These are phyloP conservation scores for Eleusine coracana DNA, from an alignment of 176 grass and related monocot genomes.

Conservation along the genomic window DNA sequence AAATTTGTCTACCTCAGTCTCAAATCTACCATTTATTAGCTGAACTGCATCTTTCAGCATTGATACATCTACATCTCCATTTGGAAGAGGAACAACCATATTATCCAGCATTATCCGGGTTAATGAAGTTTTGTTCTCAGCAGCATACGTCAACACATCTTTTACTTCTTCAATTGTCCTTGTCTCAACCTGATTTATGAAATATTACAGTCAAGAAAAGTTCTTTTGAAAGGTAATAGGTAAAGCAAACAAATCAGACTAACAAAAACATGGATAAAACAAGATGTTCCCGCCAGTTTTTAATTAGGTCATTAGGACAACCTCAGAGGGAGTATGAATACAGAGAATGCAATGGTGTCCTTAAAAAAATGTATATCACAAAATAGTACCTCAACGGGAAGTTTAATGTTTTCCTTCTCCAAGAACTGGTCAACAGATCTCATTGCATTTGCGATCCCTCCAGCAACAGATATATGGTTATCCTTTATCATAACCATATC, in stretches of 20 bases:
- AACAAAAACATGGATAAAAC: neutral
- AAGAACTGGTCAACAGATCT: conserved; percentile 83
- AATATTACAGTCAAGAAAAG: neutral
- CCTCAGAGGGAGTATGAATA: conserved; percentile 2
- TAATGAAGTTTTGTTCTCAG: conserved; percentile 73
- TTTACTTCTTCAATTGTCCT: conserved; percentile 88
- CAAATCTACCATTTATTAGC: conserved; percentile 89
- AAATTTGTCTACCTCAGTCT: conserved; percentile 73
- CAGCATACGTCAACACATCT: conserved; percentile 71
- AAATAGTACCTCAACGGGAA: conserved; percentile 87
- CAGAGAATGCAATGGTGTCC: neutral
- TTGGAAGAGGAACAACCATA: conserved; percentile 83
- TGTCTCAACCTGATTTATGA: conserved; percentile 77
- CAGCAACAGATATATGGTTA: conserved; percentile 96
- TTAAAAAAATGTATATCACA: neutral
- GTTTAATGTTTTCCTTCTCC: conserved; percentile 57
- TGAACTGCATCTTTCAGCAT: conserved; percentile 92
- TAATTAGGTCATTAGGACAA: too few relatives aligned
- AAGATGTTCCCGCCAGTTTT: neutral
- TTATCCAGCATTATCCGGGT: conserved; percentile 97
- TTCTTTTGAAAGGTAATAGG: too few relatives aligned
- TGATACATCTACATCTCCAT: conserved; percentile 84
- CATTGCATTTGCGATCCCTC: conserved; percentile 80
- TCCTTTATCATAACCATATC: conserved; percentile 99
- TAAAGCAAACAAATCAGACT: neutral